phyloP scores from a whole-genome alignment of 352 stramenopile species.

The Pythium vanterpoolii region DNA sequence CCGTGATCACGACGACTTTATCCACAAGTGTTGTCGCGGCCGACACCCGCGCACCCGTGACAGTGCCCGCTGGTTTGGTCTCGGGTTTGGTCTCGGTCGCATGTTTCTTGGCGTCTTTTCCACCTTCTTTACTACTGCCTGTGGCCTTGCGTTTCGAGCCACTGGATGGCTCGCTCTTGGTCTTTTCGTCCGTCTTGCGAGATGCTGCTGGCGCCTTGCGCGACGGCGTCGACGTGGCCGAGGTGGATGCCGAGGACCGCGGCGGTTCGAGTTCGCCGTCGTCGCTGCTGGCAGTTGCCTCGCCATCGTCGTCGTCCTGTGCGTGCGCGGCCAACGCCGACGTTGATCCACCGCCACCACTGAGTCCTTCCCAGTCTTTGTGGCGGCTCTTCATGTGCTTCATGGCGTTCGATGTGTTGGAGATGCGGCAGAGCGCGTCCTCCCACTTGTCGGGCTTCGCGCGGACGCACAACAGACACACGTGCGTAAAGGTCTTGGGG shows the following conservation, averaged over 20 bases:
- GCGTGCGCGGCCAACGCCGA: too few relatives aligned
- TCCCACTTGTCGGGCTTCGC: conserved; percentile 3
- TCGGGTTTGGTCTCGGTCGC: conserved; percentile 14
- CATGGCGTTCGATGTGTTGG: conserved; percentile 21
- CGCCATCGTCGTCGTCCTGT: background rate
- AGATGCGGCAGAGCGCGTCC: conserved; percentile 16
- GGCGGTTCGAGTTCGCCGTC: background rate
- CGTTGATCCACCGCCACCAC: background rate
- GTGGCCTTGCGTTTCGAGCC: conserved; percentile 13
- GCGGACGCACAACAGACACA: conserved; percentile 14
- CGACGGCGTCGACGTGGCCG: background rate
- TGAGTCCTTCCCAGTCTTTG: conserved; percentile 8
- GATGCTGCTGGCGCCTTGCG: background rate
- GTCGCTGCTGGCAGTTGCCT: conserved; percentile 5
- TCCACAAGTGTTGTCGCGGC: conserved; percentile 32
- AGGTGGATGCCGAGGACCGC: background rate
- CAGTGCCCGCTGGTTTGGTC: conserved; percentile 4
- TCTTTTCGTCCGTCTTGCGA: conserved; percentile 6
- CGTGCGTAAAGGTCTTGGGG: conserved; percentile 17
- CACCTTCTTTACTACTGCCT: background rate
- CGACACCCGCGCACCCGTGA: too few relatives aligned
- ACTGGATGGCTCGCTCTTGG: background rate
- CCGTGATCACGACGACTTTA: conserved; percentile 87
- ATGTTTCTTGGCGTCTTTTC: conserved; percentile 5
- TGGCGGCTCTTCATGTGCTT: conserved; percentile 19